Evolutionary conservation across 257 asterid genomes (phyloP), one percentile per base, ranked within the genome.

Genomic region (Datura wrightii): DNA sequence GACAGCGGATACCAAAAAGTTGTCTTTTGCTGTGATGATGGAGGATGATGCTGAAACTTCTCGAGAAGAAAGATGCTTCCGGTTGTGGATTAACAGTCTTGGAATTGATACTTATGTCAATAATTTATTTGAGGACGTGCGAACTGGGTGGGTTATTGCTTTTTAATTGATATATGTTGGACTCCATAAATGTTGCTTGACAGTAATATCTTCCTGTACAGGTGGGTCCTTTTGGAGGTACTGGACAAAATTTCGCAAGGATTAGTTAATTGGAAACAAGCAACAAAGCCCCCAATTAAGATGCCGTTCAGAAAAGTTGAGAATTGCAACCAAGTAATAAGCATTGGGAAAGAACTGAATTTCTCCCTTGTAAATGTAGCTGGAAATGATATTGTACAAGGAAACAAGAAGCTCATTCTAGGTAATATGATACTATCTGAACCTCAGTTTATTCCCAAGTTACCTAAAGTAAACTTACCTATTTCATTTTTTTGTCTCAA

Each of bases 51-150:
- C 90, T 88, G 92, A 94, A 90, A 96, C 98, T 46, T 93, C 99
- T 67, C 91, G 98, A 56, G 99, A 96, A 86, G 99, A 93, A 88
- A 96, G 98, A 89, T 96, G 99, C 90, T 96, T 96, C 85, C 92
- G 99, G 66, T 90, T 94, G 82, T 96, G 99, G 99, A 92, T 96
- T n/a, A 96, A 94, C 92, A 94, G 99, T 87, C 97, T 94, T 84
- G 99, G 98, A 85, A 83, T 89, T 16, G 97, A 93, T 36, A 86
- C 94, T 13, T 89, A 92, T 37, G 94, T 96, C 56, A 92, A 94
- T 84, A 91, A 94, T 84, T 52, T 94, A 78, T 96, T 96, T 85
- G 99, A 96, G 92, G 98, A 96, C 85, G 94, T 96, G 84, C 88
- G 97, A 84, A 79, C 86, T 19, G 98, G 98, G 98, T 94, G 84